A percentile compares a stretch with the other conserved stretches of the same genome.
Evolutionary conservation across 495 filamentous ascomycete species (phyloP).

Genomic region (Achaetomiella virescens): DNA sequence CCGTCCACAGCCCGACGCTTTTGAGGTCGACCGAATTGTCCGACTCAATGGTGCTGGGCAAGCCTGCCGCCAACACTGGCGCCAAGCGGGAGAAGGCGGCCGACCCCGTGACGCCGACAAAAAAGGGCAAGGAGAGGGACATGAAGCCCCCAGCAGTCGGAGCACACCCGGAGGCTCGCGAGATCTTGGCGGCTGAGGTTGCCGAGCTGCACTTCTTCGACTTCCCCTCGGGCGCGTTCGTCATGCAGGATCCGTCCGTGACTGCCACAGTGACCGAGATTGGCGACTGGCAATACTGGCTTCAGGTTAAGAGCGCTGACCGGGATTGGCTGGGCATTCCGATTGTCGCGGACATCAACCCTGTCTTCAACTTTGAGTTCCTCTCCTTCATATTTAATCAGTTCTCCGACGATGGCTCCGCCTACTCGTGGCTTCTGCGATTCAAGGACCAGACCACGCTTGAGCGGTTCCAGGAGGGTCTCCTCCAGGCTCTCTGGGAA

Average conservation of each 20-base stretch:
- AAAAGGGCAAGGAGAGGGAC: slow-evolving; percentile 27
- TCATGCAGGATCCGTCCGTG: slow-evolving; percentile 69
- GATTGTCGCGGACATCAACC: slow-evolving; percentile 85
- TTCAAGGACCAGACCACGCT: slow-evolving; percentile 78
- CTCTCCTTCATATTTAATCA: slow-evolving; percentile 98
- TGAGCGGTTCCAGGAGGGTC: slow-evolving; percentile 84
- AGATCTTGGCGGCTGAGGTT: slow-evolving; percentile 66
- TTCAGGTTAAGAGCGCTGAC: slow-evolving; percentile 73
- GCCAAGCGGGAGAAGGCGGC: slow-evolving; percentile 29
- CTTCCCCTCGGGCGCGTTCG: slow-evolving; percentile 74
- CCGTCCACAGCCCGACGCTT: slow-evolving; percentile 58
- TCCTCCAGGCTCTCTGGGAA: slow-evolving; percentile 96
- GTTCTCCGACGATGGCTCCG: slow-evolving; percentile 78
- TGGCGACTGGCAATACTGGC: slow-evolving; percentile 92
- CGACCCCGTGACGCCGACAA: slow-evolving; percentile 18
- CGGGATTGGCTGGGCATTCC: slow-evolving; percentile 85
- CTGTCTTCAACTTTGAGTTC: slow-evolving; percentile 98
- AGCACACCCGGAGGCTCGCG: slow-evolving; percentile 59
- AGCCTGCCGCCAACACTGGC: slow-evolving; percentile 30
- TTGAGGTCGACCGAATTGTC: slow-evolving; percentile 42
- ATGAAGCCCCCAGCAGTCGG: slow-evolving; percentile 48
- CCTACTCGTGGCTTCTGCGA: slow-evolving; percentile 91
- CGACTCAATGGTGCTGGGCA: slow-evolving; percentile 40
- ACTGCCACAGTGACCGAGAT: slow-evolving; percentile 77
- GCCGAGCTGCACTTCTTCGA: slow-evolving; percentile 94